Percentiles rank a stretch among this genome's conserved stretches.
These are phyloP conservation scores for Boletellus ananiceps DNA, from an alignment of 768 basidiomycete genomes.

Conservation along the genomic window DNA sequence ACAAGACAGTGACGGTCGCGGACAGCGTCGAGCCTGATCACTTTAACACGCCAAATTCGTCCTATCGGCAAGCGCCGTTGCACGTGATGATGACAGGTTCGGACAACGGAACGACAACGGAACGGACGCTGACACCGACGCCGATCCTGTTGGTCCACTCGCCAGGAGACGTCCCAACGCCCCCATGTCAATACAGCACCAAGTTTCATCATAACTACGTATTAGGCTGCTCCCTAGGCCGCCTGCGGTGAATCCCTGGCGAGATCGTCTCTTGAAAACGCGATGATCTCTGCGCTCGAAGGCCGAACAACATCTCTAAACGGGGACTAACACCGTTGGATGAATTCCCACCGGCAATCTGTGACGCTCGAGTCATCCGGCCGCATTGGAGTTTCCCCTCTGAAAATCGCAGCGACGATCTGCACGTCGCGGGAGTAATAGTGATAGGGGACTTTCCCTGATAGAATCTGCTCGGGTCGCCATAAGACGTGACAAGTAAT, in stretches of 20 bases:
- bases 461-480: not conserved
- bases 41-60: conserved; percentile 30
- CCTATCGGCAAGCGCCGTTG: conserved; percentile 28
- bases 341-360: not conserved
- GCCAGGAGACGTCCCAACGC: no score
- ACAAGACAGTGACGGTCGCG: conserved; percentile 14
- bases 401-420: not conserved
- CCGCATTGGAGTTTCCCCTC: not conserved
- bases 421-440: not conserved
- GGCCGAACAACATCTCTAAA: not conserved
- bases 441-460: not conserved
- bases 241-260: no score
- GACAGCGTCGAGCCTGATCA: conserved; percentile 24
- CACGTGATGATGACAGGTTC: conserved; percentile 23
- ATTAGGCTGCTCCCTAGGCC: no score
- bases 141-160: not conserved
- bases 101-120: conserved; percentile 18
- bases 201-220: no score
- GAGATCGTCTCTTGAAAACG: not conserved
- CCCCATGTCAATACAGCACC: no score
- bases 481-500: no score
- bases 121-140: conserved; percentile 4
- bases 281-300: not conserved
- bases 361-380: not conserved
- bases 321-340: not conserved